Base-by-base conservation (phyloP, 768 basidiomycete genomes). In the Leccinellum rugosiceps region DNA sequence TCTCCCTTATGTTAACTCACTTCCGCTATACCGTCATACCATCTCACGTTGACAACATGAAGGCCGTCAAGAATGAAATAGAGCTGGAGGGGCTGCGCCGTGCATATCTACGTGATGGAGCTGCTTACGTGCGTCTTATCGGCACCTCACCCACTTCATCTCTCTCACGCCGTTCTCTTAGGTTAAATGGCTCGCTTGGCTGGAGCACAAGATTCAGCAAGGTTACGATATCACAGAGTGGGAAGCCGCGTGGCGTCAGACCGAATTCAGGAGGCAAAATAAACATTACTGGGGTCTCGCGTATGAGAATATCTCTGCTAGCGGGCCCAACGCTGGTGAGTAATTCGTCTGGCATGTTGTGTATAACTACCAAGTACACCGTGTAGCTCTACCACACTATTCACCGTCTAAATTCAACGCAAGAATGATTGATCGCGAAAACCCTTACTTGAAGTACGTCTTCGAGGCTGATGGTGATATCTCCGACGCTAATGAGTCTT, bases 81-180 rank as follows among this genome's bases (percentile, higher is more conserved):
- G 95, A 98, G 74, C 78, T 97, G 53, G 84, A 87, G 43, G 95
- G 96, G 3, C 72, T 97, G 70, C 80, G 82, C 59, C 76, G 82
- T 43, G 96, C 96, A 0, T 98, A 98, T 73, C 72, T 93, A 15
- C 83, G 94, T 52, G 97, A 99, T 71, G 96, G 94, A 21, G 88
- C 82, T 55, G 88, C 94, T 19, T 90, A 84, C 65, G 86, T 87
- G 60, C 68, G 88, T 85, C 17, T 61, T 43, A 56, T 64, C 50
- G 15, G 54, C 53, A 34, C 57, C 53, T 58, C 55, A 34, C 52
- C 15, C 4, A 14, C 38, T 51, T 58, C 44, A 47, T 56, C 23
- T 17, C 44, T 51, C 61, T 65, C 31, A 63, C 59, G 58, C 35
- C 28, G 50, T 57, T 46, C 50, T 35, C 38, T 23, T 62, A 86